Evolutionary conservation across 306 rosid species (phyloP).

Genomic region (Senna tora): DNA sequence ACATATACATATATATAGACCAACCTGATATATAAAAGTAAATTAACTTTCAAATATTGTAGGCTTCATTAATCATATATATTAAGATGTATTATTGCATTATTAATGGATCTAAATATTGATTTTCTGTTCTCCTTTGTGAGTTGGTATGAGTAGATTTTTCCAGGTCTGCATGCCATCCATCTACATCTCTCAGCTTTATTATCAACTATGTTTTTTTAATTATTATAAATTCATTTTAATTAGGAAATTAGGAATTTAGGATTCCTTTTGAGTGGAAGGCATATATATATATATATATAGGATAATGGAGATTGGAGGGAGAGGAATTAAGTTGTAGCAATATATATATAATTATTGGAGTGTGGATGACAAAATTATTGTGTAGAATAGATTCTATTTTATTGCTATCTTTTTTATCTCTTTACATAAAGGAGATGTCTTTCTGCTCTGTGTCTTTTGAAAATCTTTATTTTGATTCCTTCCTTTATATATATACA

Average conservation of each 20-base stretch:
- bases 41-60: neutral
- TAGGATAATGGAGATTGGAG: constrained; percentile 33
- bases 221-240: neutral
- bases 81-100: no score
- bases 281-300: no score
- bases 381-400: constrained; percentile 62
- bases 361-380: constrained; percentile 35
- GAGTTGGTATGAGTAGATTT: constrained; percentile 15
- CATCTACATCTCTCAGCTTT: constrained; percentile 45
- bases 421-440: constrained; percentile 56
- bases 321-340: constrained; percentile 37
- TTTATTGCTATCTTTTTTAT: constrained; percentile 49
- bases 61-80: neutral
- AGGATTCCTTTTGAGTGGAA: constrained; percentile 44
- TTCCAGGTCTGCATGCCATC: constrained; percentile 44
- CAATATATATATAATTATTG: constrained; percentile 19
- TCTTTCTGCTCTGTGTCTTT: constrained; percentile 55
- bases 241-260: no score
- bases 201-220: constrained; percentile 39
- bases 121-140: neutral
- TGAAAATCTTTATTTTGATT: constrained; percentile 41
- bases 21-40: neutral
- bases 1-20: constrained; percentile 3
- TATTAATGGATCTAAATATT: no score
- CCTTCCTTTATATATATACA: constrained; percentile 31